These are phyloP conservation scores for Calonectria pseudoreteaudii DNA, from an alignment of 2,329 filamentous ascomycete species.

Conservation along the genomic window DNA sequence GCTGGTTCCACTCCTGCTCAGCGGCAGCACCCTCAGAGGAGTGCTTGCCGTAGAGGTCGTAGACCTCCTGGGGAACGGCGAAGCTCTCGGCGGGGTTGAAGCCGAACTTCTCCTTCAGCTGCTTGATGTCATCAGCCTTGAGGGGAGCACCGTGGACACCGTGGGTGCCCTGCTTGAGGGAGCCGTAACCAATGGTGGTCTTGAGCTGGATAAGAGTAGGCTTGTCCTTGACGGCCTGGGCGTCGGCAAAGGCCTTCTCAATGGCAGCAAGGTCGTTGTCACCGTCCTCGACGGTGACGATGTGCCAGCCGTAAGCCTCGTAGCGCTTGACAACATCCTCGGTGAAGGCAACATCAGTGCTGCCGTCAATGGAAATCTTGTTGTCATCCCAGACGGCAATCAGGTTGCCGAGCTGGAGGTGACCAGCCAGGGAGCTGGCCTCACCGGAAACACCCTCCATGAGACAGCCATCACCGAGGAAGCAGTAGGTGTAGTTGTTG, in stretches of 20 bases:
- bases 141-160: constrained; percentile 96
- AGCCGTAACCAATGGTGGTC: constrained; percentile 98
- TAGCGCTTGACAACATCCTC: constrained; percentile 96
- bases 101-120: constrained; percentile 94
- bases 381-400: constrained; percentile 99
- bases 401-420: constrained; percentile 97
- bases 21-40: constrained; percentile 86
- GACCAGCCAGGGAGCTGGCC: constrained; percentile 91
- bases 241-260: constrained; percentile 87
- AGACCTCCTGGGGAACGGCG: constrained; percentile 92
- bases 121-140: constrained; percentile 93
- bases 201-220: constrained; percentile 95
- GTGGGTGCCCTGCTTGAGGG: constrained; percentile 90
- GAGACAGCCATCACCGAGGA: constrained; percentile 98
- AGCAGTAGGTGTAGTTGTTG: constrained; percentile 97
- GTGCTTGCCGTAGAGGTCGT: constrained; percentile 89
- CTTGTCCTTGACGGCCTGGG: constrained; percentile 92
- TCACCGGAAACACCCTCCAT: constrained; percentile 98
- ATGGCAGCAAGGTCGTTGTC: constrained; percentile 90
- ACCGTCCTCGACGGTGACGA: constrained; percentile 84
- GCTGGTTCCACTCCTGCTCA: constrained; percentile 95
- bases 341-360: constrained; percentile 96
- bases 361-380: constrained; percentile 94
- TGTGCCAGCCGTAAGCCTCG: constrained; percentile 97
- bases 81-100: constrained; percentile 97